Conservation (phyloP, 208 protist genomes). For the Leishmania major region DNA sequence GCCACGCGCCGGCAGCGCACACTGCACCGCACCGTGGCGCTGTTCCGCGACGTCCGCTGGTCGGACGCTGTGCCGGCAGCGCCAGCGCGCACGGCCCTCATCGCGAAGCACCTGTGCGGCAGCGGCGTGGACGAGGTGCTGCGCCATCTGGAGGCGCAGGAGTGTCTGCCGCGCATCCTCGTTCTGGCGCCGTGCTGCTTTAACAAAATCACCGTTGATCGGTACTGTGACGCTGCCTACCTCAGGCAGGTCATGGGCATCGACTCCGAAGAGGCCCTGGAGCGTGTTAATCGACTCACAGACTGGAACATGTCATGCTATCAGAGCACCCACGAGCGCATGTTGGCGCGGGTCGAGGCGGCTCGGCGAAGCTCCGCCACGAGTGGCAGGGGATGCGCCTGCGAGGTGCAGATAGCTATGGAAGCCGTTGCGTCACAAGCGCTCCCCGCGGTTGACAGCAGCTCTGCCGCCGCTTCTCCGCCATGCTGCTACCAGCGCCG, state of each 20-base stretch:
- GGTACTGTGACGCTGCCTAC: constrained; percentile 60
- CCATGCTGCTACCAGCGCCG: constrained; percentile 14
- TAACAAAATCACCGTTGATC: constrained; percentile 47
- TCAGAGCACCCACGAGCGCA: constrained; percentile 26
- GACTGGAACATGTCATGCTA: constrained; percentile 77
- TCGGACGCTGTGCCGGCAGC: constrained; percentile 29
- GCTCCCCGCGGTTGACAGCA: not conserved
- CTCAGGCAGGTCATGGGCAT: constrained; percentile 43
- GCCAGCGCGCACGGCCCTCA: constrained; percentile 46
- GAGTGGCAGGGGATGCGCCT: not conserved
- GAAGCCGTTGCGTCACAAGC: not conserved
- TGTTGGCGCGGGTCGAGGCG: not conserved
- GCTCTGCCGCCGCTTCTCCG: not conserved
- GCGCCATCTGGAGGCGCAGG: constrained; percentile 46
- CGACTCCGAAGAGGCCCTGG: constrained; percentile 31
- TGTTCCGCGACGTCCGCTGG: constrained; percentile 61
- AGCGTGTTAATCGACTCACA: constrained; percentile 52
- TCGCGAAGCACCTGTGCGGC: constrained; percentile 88
- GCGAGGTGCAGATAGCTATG: not conserved
- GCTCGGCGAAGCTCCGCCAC: not conserved
- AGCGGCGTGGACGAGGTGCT: constrained; percentile 78
- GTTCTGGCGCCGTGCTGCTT: constrained; percentile 87
- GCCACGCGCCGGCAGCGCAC: constrained; percentile 27
- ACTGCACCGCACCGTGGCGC: constrained; percentile 42
- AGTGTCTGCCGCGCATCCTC: constrained; percentile 62